Evolutionary conservation across 2,329 filamentous ascomycete genomes (phyloP).

Genomic region (Claviceps lovelessii): DNA sequence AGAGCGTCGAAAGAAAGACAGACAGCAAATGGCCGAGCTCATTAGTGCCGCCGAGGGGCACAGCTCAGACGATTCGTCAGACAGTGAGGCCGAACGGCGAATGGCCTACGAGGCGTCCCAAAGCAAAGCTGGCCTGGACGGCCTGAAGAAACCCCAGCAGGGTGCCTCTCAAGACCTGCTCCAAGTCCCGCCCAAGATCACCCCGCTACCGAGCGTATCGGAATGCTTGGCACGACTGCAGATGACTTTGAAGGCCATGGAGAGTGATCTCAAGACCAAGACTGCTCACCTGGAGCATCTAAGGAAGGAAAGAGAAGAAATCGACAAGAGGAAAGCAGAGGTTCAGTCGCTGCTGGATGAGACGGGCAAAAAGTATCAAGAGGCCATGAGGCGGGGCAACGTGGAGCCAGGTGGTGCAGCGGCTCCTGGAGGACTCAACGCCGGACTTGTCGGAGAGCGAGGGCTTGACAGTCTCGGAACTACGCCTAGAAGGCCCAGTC

Average conservation of each 20-base stretch:
- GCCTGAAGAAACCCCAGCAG: conserved; percentile 33
- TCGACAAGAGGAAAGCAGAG: conserved; percentile 57
- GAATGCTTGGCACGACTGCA: conserved; percentile 52
- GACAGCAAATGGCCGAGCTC: conserved; percentile 67
- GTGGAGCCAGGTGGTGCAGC: conserved; percentile 2
- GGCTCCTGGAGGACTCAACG: not conserved
- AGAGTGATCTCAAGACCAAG: conserved; percentile 45
- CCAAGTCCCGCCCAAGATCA: conserved; percentile 57
- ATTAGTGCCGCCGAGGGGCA: conserved; percentile 65
- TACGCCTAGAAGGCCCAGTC: conserved; percentile 14
- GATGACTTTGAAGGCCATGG: conserved; percentile 46
- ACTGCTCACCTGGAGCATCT: conserved; percentile 50
- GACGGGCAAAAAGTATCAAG: conserved; percentile 52
- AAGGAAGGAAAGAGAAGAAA: conserved; percentile 51
- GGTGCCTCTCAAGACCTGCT: conserved; percentile 24
- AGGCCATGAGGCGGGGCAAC: conserved; percentile 23
- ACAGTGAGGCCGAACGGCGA: conserved; percentile 55
- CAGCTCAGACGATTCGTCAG: conserved; percentile 48
- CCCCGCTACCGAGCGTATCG: conserved; percentile 59
- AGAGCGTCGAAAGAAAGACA: conserved; percentile 50
- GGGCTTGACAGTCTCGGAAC: conserved; percentile 23
- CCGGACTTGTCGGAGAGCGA: conserved; percentile 17
- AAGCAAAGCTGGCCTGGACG: conserved; percentile 75
- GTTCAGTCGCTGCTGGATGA: conserved; percentile 71
- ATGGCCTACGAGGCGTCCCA: conserved; percentile 81